Conservation (phyloP, 2,329 filamentous ascomycete species). For the Sphaerulina musiva region DNA sequence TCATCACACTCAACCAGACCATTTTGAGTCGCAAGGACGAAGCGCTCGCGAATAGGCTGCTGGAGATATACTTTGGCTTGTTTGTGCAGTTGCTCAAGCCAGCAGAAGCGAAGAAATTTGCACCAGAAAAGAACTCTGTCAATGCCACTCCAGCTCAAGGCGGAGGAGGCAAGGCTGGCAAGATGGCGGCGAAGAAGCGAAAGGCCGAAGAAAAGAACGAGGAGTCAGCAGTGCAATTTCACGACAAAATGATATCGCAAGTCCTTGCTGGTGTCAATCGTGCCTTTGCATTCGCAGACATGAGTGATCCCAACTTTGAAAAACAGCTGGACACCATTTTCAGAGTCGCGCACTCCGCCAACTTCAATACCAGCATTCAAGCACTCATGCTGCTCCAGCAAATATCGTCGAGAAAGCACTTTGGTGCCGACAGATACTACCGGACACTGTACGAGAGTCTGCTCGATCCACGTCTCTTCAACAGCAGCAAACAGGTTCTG, state of each 20-base stretch:
- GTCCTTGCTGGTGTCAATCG: slow-evolving; percentile 92
- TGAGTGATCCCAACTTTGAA: slow-evolving; percentile 72
- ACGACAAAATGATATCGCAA: slow-evolving; percentile 86
- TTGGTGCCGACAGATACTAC: slow-evolving; percentile 87
- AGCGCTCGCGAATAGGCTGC: slow-evolving; percentile 67
- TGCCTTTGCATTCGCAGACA: slow-evolving; percentile 83
- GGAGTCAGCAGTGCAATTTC: slow-evolving; percentile 53
- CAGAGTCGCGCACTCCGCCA: slow-evolving; percentile 91
- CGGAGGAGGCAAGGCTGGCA: slow-evolving; percentile 48
- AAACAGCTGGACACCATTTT: slow-evolving; percentile 90
- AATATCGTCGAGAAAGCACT: slow-evolving; percentile 70
- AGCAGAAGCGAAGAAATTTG: slow-evolving; percentile 32
- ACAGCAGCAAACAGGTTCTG: slow-evolving; percentile 88
- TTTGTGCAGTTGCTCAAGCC: slow-evolving; percentile 78
- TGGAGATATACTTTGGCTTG: slow-evolving; percentile 86
- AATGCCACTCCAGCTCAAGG: slow-evolving; percentile 39
- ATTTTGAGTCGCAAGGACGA: slow-evolving; percentile 82
- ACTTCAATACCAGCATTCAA: slow-evolving; percentile 98
- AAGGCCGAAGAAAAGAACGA: slow-evolving; percentile 37
- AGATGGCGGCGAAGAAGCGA: slow-evolving; percentile 46
- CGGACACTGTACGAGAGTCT: slow-evolving; percentile 91
- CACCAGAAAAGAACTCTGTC: slow-evolving; percentile 24
- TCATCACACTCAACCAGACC: slow-evolving; percentile 96
- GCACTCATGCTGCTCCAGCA: slow-evolving; percentile 93
- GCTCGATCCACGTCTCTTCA: slow-evolving; percentile 77